These are phyloP conservation scores for Cladophialophora exuberans DNA, from an alignment of 2,329 filamentous ascomycete genomes.

Conservation along the genomic window DNA sequence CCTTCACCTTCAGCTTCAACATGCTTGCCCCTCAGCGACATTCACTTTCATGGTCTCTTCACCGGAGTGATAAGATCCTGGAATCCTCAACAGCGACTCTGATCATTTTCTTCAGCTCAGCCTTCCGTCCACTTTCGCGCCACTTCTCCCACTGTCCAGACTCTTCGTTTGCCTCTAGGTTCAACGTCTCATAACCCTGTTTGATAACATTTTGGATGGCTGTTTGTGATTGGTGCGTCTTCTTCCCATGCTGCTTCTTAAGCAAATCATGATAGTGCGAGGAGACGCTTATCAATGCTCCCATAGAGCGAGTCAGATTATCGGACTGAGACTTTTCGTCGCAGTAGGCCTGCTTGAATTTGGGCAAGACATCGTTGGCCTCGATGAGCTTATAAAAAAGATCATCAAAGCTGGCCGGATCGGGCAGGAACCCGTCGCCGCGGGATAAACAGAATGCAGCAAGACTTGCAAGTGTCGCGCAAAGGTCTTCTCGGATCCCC, in stretches of 20 bases:
- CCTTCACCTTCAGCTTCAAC: not conserved
- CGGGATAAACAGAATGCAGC: slow-evolving; percentile 82
- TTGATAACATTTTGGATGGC: slow-evolving; percentile 93
- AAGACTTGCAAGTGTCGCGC: slow-evolving; percentile 78
- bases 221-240: slow-evolving; percentile 70
- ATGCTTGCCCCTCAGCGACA: not conserved
- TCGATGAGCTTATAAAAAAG: slow-evolving; percentile 98
- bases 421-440: slow-evolving; percentile 89
- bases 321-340: slow-evolving; percentile 34
- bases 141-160: slow-evolving; percentile 84
- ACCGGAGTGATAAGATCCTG: slow-evolving; percentile 41
- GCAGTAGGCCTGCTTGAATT: slow-evolving; percentile 74
- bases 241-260: slow-evolving; percentile 50
- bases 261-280: slow-evolving; percentile 87
- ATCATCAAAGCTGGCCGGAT: slow-evolving; percentile 87
- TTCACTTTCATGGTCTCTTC: not conserved
- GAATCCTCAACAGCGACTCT: slow-evolving; percentile 75
- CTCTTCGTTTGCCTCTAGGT: slow-evolving; percentile 85
- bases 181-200: slow-evolving; percentile 92
- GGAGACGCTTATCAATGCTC: slow-evolving; percentile 76
- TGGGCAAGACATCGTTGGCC: slow-evolving; percentile 69
- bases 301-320: slow-evolving; percentile 66
- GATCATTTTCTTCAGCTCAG: slow-evolving; percentile 83
- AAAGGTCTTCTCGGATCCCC: slow-evolving; percentile 68
- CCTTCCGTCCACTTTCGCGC: slow-evolving; percentile 75